These are phyloP conservation scores for Diaporthe amygdali DNA, from an alignment of 2,329 filamentous ascomycete genomes.

Conservation along the genomic window DNA sequence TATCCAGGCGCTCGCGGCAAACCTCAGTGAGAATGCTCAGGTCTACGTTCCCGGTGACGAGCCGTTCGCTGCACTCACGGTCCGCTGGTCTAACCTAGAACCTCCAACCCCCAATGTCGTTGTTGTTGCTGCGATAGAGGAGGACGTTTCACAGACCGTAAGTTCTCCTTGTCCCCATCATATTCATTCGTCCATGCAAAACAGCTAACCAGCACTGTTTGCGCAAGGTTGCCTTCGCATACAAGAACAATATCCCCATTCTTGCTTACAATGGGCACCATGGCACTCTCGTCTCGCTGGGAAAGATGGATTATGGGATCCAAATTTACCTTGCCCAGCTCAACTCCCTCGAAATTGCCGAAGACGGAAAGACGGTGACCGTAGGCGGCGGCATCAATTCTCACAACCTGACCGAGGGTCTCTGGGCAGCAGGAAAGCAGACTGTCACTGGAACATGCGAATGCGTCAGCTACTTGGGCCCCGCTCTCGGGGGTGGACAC, in stretches of 20 bases:
- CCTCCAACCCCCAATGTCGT: conserved; percentile 50
- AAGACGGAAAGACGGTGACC: conserved; percentile 49
- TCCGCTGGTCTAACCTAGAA: conserved; percentile 51
- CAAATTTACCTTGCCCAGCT: conserved; percentile 54
- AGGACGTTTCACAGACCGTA: conserved; percentile 45
- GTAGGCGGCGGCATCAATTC: conserved; percentile 53
- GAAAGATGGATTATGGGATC: conserved; percentile 53
- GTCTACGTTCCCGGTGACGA: conserved; percentile 37
- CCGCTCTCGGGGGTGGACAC: conserved; percentile 62
- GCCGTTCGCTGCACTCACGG: conserved; percentile 43
- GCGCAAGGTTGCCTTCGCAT: conserved; percentile 39
- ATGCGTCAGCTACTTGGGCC: conserved; percentile 47
- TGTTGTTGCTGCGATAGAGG: conserved; percentile 50
- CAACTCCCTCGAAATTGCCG: conserved; percentile 45
- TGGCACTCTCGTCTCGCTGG: conserved; percentile 54
- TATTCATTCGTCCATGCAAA: not conserved
- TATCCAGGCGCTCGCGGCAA: not conserved
- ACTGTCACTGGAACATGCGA: conserved; percentile 56
- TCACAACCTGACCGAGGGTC: conserved; percentile 49
- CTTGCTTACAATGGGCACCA: conserved; percentile 59
- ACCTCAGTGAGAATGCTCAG: conserved; percentile 18
- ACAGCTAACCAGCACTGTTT: not conserved
- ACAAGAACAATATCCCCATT: conserved; percentile 51
- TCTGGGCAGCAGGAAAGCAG: conserved; percentile 58
- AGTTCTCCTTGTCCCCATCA: not conserved